Percentiles rank a stretch among this genome's conserved stretches.
Evolutionary conservation across 129 eudicot genomes (phyloP).

Genomic region (Flaveria ramosissima): DNA sequence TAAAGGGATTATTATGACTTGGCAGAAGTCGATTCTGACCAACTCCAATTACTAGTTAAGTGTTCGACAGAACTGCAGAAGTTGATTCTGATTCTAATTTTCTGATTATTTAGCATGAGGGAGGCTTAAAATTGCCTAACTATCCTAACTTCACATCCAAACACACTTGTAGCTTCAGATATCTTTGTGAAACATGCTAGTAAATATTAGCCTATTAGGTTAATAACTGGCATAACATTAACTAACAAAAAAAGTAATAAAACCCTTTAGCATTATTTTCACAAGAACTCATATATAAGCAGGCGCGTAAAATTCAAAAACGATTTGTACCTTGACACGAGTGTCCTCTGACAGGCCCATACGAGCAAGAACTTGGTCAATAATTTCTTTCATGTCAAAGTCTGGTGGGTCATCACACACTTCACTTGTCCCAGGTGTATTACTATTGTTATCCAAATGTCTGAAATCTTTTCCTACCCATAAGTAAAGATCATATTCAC

Average conservation of each 20-base stretch:
- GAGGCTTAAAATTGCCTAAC: background rate
- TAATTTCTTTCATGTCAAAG: constrained; percentile 37
- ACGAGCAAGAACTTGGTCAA: constrained; percentile 43
- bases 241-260: background rate
- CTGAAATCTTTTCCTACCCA: constrained; percentile 56
- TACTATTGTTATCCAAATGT: constrained; percentile 15
- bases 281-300: background rate
- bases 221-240: background rate
- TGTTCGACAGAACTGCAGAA: background rate
- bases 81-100: background rate
- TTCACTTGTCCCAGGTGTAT: constrained; percentile 7
- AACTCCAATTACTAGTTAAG: background rate
- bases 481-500: constrained; percentile 40
- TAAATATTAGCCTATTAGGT: background rate
- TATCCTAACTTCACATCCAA: background rate
- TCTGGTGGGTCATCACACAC: constrained; percentile 27
- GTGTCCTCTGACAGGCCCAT: constrained; percentile 53
- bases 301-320: background rate
- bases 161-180: background rate
- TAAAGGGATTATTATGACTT: background rate
- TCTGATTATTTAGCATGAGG: background rate
- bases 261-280: constrained; percentile 1
- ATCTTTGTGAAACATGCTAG: background rate
- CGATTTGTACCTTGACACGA: constrained; percentile 47
- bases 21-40: background rate